Conservation (phyloP, 2,329 filamentous ascomycete species). For the Bipolaris cookei region DNA sequence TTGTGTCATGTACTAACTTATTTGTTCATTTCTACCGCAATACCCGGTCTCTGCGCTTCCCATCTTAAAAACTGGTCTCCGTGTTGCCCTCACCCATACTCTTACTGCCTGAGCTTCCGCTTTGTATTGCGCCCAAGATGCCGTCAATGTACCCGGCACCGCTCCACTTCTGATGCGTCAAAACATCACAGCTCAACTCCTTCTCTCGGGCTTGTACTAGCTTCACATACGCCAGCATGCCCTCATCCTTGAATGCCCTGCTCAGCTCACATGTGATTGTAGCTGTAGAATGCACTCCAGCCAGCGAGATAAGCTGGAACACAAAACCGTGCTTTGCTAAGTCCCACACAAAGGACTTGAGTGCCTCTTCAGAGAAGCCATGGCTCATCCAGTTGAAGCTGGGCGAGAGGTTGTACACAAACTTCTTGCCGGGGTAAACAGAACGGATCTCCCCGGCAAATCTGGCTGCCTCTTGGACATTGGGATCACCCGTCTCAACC, state of each 20-base stretch:
- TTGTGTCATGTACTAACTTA: neutral
- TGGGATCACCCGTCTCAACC: slow-evolving; percentile 94
- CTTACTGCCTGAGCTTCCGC: slow-evolving; percentile 84
- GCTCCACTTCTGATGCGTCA: slow-evolving; percentile 92
- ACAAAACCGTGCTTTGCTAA: slow-evolving; percentile 83
- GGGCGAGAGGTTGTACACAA: slow-evolving; percentile 95
- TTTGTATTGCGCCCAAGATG: slow-evolving; percentile 87
- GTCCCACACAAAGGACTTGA: slow-evolving; percentile 96
- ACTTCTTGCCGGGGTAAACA: slow-evolving; percentile 76
- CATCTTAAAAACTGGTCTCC: slow-evolving; percentile 58
- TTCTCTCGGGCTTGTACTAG: slow-evolving; percentile 89
- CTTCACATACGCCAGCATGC: slow-evolving; percentile 98
- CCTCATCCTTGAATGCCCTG: slow-evolving; percentile 81
- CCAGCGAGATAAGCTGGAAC: slow-evolving; percentile 68
- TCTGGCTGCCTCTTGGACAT: slow-evolving; percentile 74
- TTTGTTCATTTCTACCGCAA: neutral
- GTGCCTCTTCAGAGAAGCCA: slow-evolving; percentile 80
- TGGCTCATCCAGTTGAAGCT: slow-evolving; percentile 99
- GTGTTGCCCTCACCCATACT: slow-evolving; percentile 97
- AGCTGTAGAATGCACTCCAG: slow-evolving; percentile 68
- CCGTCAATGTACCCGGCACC: slow-evolving; percentile 81
- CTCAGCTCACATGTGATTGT: slow-evolving; percentile 76
- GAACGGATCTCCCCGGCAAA: slow-evolving; percentile 79
- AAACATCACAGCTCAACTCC: slow-evolving; percentile 86
- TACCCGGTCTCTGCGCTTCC: neutral